Base-by-base conservation (phyloP, 805 yeast genomes). In the Candida stauntonica region DNA sequence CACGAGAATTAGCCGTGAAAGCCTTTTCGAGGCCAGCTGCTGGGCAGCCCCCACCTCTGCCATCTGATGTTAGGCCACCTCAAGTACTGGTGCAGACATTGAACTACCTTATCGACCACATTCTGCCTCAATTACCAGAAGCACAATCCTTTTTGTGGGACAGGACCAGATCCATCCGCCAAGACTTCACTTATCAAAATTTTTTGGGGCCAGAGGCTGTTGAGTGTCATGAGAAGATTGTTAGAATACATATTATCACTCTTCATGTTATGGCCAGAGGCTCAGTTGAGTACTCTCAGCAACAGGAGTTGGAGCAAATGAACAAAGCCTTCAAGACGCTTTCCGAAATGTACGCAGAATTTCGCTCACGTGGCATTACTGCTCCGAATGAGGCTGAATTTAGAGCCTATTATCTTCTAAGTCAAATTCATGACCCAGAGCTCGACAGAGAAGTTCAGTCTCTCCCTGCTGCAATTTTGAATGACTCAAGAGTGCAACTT, bases 1-100 rank as follows among this genome's bases (percentile, higher is more conserved):
- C 86, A 1, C 58, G 74, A 20, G 54, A 54, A 0, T 65, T 68
- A 31, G 96, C 97, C 0, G 75, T 93, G 6, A 93, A 93, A 61
- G 94, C 96, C 2, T 93, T 93, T 57, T 84, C 95, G 17, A 70
- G 99, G 51, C 97, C 99, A 0, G 96, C 95, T 14, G 97, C 98
- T 1, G 99, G 98, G 6, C 96, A 93, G 51, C 95, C 96, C 1
- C 98, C 97, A 2, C 95, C 98, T 3, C 66, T 93, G 41, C 99
- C 99, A 0, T 87, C 97, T 1, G 99, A 93, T 58, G 99, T 93
- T 4, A 71, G 99, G 44, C 96, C 99, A 1, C 99, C 99, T 0
- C 73, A 72, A 38, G 67, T 89, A 1, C 62, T 93, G 18, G 72
- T 70, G 11, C 53, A 67, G 26, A 81, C 97, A 0, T 62, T 93